These are phyloP conservation scores for Botryotinia globosa DNA, from an alignment of 2,329 filamentous ascomycete species.

Conservation along the genomic window DNA sequence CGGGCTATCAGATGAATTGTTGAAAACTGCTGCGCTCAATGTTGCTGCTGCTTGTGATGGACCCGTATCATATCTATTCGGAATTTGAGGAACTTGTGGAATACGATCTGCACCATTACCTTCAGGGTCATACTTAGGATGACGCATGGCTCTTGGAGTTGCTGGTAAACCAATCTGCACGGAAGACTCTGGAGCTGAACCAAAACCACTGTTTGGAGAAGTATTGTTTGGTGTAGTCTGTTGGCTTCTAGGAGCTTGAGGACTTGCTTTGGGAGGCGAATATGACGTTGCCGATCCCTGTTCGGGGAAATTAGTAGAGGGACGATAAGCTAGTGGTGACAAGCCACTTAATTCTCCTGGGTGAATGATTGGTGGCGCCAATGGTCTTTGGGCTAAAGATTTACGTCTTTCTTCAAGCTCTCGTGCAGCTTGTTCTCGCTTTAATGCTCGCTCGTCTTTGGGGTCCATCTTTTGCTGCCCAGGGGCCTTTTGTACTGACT, in stretches of 20 bases:
- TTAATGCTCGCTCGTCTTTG: slow-evolving; percentile 60
- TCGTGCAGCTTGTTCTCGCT: slow-evolving; percentile 73
- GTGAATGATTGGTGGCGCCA: slow-evolving; percentile 75
- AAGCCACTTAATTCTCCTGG: slow-evolving; percentile 54
- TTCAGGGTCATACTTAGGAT: slow-evolving; percentile 65
- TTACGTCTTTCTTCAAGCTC: slow-evolving; percentile 86
- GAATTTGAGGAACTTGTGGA: slow-evolving; percentile 53
- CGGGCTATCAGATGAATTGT: slow-evolving; percentile 32
- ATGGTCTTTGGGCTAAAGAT: slow-evolving; percentile 77
- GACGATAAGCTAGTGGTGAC: slow-evolving; percentile 34
- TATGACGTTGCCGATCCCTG: slow-evolving; percentile 22
- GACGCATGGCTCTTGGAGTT: slow-evolving; percentile 86
- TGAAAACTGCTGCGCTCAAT: slow-evolving; percentile 18
- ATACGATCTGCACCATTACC: slow-evolving; percentile 55
- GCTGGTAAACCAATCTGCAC: slow-evolving; percentile 74
- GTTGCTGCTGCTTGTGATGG: slow-evolving; percentile 21
- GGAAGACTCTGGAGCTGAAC: slow-evolving; percentile 48
- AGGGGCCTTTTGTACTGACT: slow-evolving; percentile 22
- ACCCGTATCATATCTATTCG: slow-evolving; percentile 43
- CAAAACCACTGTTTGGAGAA: slow-evolving; percentile 40
- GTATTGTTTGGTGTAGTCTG: slow-evolving; percentile 51
- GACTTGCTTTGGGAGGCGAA: slow-evolving; percentile 41
- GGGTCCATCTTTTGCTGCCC: slow-evolving; percentile 50
- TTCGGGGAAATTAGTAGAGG: slow-evolving; percentile 31
- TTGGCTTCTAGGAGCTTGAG: slow-evolving; percentile 55